These are phyloP conservation scores for Spizellomyces punctatus DNA, from an alignment of 192 early-diverging fungal genomes.

Conservation along the genomic window DNA sequence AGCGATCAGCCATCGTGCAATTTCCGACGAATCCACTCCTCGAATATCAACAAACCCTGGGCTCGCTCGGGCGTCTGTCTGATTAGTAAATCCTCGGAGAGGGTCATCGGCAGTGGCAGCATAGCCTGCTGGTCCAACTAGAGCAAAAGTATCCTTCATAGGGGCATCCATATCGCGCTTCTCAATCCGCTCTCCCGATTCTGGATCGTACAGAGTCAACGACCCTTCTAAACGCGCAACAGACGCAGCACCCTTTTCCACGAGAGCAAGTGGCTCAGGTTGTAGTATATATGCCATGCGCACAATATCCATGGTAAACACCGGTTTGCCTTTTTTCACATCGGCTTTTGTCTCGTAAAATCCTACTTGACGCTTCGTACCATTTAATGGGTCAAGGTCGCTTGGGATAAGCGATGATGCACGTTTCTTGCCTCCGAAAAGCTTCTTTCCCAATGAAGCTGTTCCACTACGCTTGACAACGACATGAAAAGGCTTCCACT, in stretches of 20 bases:
- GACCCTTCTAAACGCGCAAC: slow-evolving; percentile 25
- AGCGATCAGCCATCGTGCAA: slow-evolving; percentile 33
- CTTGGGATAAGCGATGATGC: slow-evolving; percentile 3
- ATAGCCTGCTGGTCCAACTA: slow-evolving; percentile 20
- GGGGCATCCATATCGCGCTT: neutral
- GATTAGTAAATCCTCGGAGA: slow-evolving; percentile 9
- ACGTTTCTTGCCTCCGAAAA: slow-evolving; percentile 41
- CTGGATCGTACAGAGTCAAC: neutral
- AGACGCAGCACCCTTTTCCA: slow-evolving; percentile 7
- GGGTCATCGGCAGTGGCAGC: slow-evolving; percentile 8
- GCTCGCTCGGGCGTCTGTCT: slow-evolving; percentile 24
- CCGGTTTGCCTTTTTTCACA: slow-evolving; percentile 36
- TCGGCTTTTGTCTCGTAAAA: slow-evolving; percentile 44
- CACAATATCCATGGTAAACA: slow-evolving; percentile 35
- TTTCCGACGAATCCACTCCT: slow-evolving; percentile 7
- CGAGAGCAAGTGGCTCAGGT: slow-evolving; percentile 23
- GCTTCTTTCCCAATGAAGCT: slow-evolving; percentile 19
- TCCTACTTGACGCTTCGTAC: slow-evolving; percentile 31
- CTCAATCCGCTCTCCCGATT: neutral
- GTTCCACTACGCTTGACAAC: slow-evolving; percentile 35
- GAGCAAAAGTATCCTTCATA: slow-evolving; percentile 6
- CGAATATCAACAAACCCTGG: slow-evolving; percentile 26
- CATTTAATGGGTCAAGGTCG: neutral
- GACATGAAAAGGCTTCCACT: slow-evolving; percentile 42
- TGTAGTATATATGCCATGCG: slow-evolving; percentile 6